Base-by-base conservation (phyloP, 768 basidiomycete species). In the Suillus subaureus region DNA sequence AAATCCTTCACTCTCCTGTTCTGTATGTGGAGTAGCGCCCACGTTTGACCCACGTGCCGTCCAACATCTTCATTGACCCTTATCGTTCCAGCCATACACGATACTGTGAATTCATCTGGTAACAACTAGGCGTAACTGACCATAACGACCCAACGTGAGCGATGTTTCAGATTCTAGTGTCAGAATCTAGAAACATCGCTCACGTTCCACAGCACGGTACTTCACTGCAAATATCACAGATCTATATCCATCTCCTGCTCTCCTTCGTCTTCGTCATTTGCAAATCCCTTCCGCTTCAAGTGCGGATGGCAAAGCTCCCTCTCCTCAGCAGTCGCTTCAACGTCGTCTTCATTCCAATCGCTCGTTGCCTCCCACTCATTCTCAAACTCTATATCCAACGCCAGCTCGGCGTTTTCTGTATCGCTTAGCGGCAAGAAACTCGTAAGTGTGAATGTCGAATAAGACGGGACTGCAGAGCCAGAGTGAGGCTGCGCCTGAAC, bases 321-420 rank as follows among this genome's bases (percentile, higher is more conserved):
- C 75, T 94, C 91, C 70, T 93, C 92, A 26, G 74, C 75, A 23
- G 86, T 86, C 4, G 89, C 90, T 65, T 94, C 92, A 2, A 89
- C 88, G 70, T 94, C 92, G 68, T 94, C 92, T 75, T 93, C 92
- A 75, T 94, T 94, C 91, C 92, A 94, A 78, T 93, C 92, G 69
- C 92, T 93, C 61, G 90, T 92, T 49, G 91, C 87, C 75, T 94
- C 93, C 92, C 93, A 94, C 67, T 91, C 91, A 67, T 93, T 93
- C 71, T 94, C 92, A 70, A 94, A 94, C 75, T 94, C 92, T 63
- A 94, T 90, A 69, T 93, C 93, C 52, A 90, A 78, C 23, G 87
- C 80, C 43, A 88, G 70, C 73, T 91, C 89, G 5, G 64, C 63
- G 5, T 74, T 73, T 47, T 86, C 85, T 52, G 84, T 84, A 1